Base-by-base conservation (phyloP, 495 filamentous ascomycete genomes). In the Aspergillus funiculosus region DNA sequence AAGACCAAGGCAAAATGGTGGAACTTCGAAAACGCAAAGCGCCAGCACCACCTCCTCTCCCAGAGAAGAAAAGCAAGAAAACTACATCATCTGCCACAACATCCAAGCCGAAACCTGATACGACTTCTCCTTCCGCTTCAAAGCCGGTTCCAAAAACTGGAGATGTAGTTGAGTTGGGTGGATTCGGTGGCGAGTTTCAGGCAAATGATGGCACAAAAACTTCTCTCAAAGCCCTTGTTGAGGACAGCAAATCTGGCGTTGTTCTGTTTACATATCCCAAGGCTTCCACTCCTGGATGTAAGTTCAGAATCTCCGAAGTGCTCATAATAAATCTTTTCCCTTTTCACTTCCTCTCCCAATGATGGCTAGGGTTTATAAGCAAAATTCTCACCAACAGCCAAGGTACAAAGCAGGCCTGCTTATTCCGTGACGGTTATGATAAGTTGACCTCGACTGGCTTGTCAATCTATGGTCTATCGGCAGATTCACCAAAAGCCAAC, bases 191-290 rank as follows among this genome's bases (percentile, higher is more conserved):
- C 46, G 82, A 90, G 56, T 61, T 98, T 47, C 79, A 89, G 67
- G 91, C 82, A 41, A 78, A 96, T 54, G 86, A 94, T 53, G 89
- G 88, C 50, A 63, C 63, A 27, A 87, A 81, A 62, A 87, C 83
- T 9, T 89, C 78, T 1, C 70, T 98, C 39, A 78, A 83, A 66
- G 72, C 73, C 42, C 77, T 98, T 18, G 79, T 96, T 11, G 84
- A 87, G 30, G 76, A 82, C 51, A 91, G 89, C 72, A 82, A 88
- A 67, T 73, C 75, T 38, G 91, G 92, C 15, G 85, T 97, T 17
- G 86, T 94, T 11, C 63, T 98, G 22, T 97, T 98, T 63, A 95
- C 89, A 25, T 98, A 96, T 60, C 92, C 92, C 22, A 94, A 85
- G 72, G 92, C 92, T 47, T 91, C 85, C 8, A 98, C 92, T 20